Evolutionary conservation across 306 rosid species (phyloP).

Genomic region (Hippophae gyantsensis): DNA sequence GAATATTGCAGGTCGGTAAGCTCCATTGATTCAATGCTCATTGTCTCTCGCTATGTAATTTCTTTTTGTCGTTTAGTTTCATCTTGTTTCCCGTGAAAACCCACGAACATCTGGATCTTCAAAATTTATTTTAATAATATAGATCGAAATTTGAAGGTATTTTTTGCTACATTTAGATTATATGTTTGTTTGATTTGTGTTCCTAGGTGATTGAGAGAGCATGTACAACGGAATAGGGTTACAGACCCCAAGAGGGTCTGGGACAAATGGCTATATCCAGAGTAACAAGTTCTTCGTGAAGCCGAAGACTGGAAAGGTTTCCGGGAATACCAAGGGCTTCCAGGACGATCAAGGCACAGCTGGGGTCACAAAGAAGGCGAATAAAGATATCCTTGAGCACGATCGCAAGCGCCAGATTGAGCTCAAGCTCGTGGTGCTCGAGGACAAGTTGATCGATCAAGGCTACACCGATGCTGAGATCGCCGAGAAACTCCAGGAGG

Average conservation of each 20-base stretch:
- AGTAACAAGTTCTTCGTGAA: conserved; percentile 74
- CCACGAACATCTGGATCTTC: no score
- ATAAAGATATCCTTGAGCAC: conserved; percentile 77
- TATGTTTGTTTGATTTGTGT: no score
- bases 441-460: conserved; percentile 73
- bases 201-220: no score
- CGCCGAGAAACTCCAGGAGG: conserved; percentile 52
- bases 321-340: conserved; percentile 53
- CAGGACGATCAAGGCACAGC: conserved; percentile 57
- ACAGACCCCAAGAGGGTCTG: conserved; percentile 90
- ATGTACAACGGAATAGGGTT: conserved; percentile 98
- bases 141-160: no score
- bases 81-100: no score
- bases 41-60: no score
- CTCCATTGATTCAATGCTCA: no score
- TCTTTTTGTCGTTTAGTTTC: no score
- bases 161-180: no score
- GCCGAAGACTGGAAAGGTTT: conserved; percentile 49
- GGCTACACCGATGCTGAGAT: conserved; percentile 65
- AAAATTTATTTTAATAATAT: no score
- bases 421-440: conserved; percentile 72
- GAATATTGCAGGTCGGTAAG: no score
- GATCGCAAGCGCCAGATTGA: conserved; percentile 95
- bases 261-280: conserved; percentile 89
- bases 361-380: conserved; percentile 63